phyloP scores from a whole-genome alignment of 2,329 filamentous ascomycete species.

The Pseudogymnoascus sp. region DNA sequence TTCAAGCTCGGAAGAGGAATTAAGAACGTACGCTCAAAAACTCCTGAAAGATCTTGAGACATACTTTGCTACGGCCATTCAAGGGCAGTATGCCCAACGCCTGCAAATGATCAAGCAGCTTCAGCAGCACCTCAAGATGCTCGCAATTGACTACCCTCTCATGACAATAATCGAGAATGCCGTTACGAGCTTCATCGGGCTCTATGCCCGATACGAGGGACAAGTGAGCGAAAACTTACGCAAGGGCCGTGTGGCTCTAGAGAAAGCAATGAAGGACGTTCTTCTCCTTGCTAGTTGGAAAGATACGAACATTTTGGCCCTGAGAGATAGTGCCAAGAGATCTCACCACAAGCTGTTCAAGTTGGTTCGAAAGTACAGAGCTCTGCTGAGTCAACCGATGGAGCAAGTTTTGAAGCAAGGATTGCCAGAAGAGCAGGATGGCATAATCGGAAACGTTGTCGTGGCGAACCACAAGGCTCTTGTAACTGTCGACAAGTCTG shows the following conservation, averaged over 20 bases:
- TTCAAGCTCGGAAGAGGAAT: constrained; percentile 47
- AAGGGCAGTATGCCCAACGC: constrained; percentile 73
- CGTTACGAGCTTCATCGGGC: constrained; percentile 67
- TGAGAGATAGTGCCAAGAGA: constrained; percentile 80
- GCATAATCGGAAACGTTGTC: constrained; percentile 6
- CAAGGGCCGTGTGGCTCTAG: constrained; percentile 64
- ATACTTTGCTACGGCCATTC: constrained; percentile 71
- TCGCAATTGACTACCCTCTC: constrained; percentile 50
- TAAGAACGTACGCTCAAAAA: constrained; percentile 57
- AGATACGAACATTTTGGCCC: constrained; percentile 85
- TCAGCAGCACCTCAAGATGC: constrained; percentile 56
- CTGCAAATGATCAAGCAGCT: constrained; percentile 62
- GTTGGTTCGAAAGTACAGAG: constrained; percentile 82
- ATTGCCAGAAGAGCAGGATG: constrained; percentile 40
- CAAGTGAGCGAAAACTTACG: constrained; percentile 57
- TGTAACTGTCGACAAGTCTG: constrained; percentile 22
- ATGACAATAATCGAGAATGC: constrained; percentile 55
- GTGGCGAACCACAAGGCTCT: neutral
- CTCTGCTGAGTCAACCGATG: constrained; percentile 68
- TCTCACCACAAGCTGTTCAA: constrained; percentile 91
- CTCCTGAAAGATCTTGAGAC: constrained; percentile 69
- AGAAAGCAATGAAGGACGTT: constrained; percentile 90
- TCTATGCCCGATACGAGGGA: constrained; percentile 65
- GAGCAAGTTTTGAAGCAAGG: constrained; percentile 54
- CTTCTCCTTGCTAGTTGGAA: constrained; percentile 94